These are phyloP conservation scores for Sporothrix schenckii DNA, from an alignment of 2,329 filamentous ascomycete species.

Conservation along the genomic window DNA sequence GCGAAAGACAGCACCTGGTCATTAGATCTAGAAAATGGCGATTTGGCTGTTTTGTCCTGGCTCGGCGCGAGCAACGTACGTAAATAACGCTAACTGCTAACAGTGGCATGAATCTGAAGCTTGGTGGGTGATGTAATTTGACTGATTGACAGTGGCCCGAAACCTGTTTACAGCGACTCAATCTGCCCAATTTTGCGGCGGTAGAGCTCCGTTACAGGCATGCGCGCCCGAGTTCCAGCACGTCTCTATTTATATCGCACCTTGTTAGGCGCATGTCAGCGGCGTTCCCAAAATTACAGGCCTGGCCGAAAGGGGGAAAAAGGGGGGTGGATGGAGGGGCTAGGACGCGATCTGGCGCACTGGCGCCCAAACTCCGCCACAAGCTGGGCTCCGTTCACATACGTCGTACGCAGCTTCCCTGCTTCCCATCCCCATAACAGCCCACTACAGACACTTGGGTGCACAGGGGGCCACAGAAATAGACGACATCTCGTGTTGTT, in stretches of 20 bases:
- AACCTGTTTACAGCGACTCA: constrained; percentile 21
- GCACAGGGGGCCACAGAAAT: constrained; percentile 15
- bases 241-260: constrained; percentile 15
- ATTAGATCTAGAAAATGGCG: neutral
- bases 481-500: constrained; percentile 26
- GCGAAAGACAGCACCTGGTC: neutral
- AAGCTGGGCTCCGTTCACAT: constrained; percentile 11
- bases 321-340: constrained; percentile 21
- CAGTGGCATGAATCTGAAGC: neutral
- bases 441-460: neutral
- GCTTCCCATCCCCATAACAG: constrained; percentile 3
- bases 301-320: constrained; percentile 16
- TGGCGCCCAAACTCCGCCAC: constrained; percentile 26
- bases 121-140: constrained; percentile 21
- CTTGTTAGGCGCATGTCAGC: neutral
- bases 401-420: constrained; percentile 16
- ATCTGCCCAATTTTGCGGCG: neutral
- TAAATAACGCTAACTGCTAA: neutral
- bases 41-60: neutral
- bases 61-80: constrained; percentile 8
- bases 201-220: constrained; percentile 6
- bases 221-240: neutral
- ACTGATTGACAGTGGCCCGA: constrained; percentile 7
- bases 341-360: neutral
- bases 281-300: constrained; percentile 5